These are phyloP conservation scores for Meredithiella fracta DNA, from an alignment of 2,329 filamentous ascomycete species.

Conservation along the genomic window DNA sequence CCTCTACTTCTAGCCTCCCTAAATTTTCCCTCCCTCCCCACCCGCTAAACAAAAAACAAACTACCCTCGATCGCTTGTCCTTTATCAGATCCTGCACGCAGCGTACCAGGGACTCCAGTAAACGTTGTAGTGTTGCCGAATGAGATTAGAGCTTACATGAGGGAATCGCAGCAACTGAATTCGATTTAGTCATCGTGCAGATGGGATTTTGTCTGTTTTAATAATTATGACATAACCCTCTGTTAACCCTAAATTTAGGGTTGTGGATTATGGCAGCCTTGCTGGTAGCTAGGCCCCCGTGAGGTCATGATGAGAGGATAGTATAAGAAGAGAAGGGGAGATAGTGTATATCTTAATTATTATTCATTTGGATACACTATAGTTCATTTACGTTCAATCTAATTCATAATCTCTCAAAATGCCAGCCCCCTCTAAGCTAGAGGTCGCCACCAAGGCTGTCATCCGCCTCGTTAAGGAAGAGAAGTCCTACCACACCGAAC, in stretches of 20 bases:
- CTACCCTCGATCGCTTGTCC: neutral
- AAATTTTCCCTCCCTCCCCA: too few species aligned
- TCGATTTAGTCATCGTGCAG: too few species aligned
- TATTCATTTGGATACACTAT: too few species aligned
- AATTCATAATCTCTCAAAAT: too few species aligned
- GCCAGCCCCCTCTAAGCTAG: conserved; percentile 59
- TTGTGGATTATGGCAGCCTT: neutral
- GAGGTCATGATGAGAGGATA: too few species aligned
- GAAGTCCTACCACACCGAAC: conserved; percentile 74
- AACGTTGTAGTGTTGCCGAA: neutral
- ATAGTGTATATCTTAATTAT: too few species aligned
- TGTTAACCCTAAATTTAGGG: neutral
- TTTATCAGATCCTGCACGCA: neutral
- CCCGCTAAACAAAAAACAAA: too few species aligned
- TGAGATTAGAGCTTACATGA: neutral
- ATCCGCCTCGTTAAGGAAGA: conserved; percentile 83
- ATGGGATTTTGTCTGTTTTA: neutral
- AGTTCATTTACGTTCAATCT: too few species aligned
- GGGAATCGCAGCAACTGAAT: neutral
- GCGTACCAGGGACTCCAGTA: too few species aligned
- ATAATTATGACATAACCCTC: neutral
- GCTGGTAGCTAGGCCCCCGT: neutral
- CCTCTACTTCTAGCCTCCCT: too few species aligned
- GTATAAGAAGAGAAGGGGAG: too few species aligned
- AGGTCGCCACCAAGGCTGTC: conserved; percentile 66